Evolutionary conservation across 1,139 yeast species (phyloP).

Genomic region (Sugiyamaella xylanicola): DNA sequence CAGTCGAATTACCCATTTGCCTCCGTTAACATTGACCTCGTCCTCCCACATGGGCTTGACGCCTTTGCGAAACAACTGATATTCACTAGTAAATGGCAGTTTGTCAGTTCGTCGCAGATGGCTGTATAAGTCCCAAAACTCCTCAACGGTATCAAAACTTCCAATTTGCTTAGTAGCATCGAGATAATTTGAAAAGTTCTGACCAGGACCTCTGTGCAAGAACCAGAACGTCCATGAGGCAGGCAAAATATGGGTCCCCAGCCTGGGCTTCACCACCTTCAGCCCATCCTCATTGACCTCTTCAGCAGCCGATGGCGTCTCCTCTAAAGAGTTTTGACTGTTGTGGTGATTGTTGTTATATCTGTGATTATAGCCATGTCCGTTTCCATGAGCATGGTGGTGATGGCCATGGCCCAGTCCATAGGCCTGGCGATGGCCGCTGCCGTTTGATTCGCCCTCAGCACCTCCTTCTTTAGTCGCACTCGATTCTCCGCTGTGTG

Average conservation of each 20-base stretch:
- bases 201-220: conserved; percentile 43
- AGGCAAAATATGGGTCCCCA: conserved; percentile 31
- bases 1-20: conserved; percentile 65
- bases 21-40: conserved; percentile 63
- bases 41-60: conserved; percentile 76
- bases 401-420: conserved; percentile 3
- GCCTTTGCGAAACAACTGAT: conserved; percentile 62
- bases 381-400: not conserved
- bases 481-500: not conserved
- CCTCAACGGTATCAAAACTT: conserved; percentile 53
- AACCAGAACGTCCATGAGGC: conserved; percentile 43
- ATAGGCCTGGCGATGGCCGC: not conserved
- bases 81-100: conserved; percentile 58
- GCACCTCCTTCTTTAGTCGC: conserved; percentile 7
- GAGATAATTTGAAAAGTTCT: conserved; percentile 41
- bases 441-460: not conserved
- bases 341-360: not conserved
- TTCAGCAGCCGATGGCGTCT: conserved; percentile 3
- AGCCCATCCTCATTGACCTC: conserved; percentile 25
- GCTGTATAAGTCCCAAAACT: conserved; percentile 59
- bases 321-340: not conserved
- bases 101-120: conserved; percentile 52
- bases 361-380: not conserved
- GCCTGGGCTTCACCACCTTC: conserved; percentile 27
- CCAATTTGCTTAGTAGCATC: conserved; percentile 42